phyloP scores from a whole-genome alignment of 2,329 filamentous ascomycete genomes.

The Triangularia setosa region DNA sequence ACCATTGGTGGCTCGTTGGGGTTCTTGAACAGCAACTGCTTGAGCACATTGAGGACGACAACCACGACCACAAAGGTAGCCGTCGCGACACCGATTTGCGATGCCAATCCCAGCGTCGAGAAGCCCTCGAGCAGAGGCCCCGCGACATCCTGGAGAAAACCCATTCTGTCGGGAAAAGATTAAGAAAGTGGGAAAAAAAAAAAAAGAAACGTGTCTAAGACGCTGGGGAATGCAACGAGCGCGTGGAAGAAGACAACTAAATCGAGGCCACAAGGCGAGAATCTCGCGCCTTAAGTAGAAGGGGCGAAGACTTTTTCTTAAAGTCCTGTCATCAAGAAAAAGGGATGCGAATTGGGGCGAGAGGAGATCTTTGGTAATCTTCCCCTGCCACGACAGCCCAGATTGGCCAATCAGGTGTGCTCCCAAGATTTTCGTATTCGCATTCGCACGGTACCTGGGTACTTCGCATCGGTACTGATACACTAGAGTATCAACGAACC shows the following conservation, averaged over 20 bases:
- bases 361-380: neutral
- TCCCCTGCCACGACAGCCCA: neutral
- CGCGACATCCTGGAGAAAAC: constrained; percentile 50
- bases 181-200: neutral
- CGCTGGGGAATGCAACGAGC: neutral
- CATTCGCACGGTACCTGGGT: constrained; percentile 12
- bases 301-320: neutral
- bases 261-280: neutral
- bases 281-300: neutral
- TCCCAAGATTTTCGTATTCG: constrained; percentile 26
- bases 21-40: constrained; percentile 77
- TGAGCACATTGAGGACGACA: constrained; percentile 73
- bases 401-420: constrained; percentile 16
- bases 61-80: constrained; percentile 46
- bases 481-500: no score
- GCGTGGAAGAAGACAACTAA: neutral
- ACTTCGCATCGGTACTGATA: constrained; percentile 15
- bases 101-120: constrained; percentile 43
- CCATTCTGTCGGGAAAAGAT: constrained; percentile 40
- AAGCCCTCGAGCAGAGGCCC: constrained; percentile 50
- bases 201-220: neutral
- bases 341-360: constrained; percentile 2
- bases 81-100: constrained; percentile 46
- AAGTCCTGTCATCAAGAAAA: neutral
- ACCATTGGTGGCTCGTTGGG: constrained; percentile 76